A percentile compares a stretch with the other conserved stretches of the same genome.
phyloP scores from a whole-genome alignment of 306 rosid species.

The Echinosophora koreensis region DNA sequence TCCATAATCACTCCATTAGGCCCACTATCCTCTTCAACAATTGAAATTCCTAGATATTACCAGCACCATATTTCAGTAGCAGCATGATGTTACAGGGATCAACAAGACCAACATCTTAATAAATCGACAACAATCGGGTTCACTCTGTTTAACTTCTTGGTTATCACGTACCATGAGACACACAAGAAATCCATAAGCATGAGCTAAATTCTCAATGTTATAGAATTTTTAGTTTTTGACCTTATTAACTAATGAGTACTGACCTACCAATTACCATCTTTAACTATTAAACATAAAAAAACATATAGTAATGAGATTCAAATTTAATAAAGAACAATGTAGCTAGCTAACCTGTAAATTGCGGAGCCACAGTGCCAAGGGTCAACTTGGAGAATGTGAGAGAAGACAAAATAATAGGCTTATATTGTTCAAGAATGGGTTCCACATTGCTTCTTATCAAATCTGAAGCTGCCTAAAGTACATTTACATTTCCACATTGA shows the following conservation, averaged over 20 bases:
- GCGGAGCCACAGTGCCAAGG: slow-evolving; percentile 94
- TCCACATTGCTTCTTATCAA: slow-evolving; percentile 78
- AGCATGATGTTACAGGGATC: slow-evolving; percentile 14
- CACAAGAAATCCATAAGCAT: neutral
- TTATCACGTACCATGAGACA: neutral
- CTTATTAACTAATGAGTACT: neutral
- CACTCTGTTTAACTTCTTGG: slow-evolving; percentile 27
- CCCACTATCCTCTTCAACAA: slow-evolving; percentile 71
- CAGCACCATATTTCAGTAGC: slow-evolving; percentile 39
- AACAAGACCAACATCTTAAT: slow-evolving; percentile 39
- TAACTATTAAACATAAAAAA: neutral
- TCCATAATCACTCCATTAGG: slow-evolving; percentile 74
- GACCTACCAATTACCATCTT: neutral
- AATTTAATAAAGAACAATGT: neutral
- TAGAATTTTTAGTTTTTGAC: neutral
- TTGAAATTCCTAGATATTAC: slow-evolving; percentile 65
- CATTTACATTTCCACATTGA: slow-evolving; percentile 25
- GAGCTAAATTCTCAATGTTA: neutral
- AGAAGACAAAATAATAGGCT: slow-evolving; percentile 69
- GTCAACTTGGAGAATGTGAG: slow-evolving; percentile 87
- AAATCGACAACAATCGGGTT: neutral
- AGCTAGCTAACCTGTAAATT: slow-evolving; percentile 75
- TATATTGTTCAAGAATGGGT: slow-evolving; percentile 82
- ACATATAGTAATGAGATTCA: neutral
- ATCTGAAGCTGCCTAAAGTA: slow-evolving; percentile 82